Base-by-base conservation (phyloP, 2,329 filamentous ascomycete species). In the Phoma sp. region DNA sequence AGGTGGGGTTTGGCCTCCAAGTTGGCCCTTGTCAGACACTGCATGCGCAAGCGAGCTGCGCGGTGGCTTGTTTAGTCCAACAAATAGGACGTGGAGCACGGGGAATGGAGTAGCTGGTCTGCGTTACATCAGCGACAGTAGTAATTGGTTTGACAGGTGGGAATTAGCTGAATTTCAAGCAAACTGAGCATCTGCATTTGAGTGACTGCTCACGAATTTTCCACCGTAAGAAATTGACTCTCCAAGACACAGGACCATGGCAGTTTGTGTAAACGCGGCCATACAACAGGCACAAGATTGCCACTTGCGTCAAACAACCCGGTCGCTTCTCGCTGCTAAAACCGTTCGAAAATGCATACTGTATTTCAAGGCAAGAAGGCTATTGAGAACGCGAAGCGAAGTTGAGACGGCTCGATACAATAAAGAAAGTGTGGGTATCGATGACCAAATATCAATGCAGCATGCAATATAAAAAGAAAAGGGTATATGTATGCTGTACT, bases 401-500 rank as follows among this genome's bases (percentile, higher is more conserved):
- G 19, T 27, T n/a, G n/a, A 19, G 19, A 13, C 21, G 2, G 12
- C 2, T 13, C 9, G 17, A 37, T 24, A 15, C 10, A 29, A 31
- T 17, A 29, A 55, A 12, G 35, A 48, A 41, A 41, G 41, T 41
- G 22, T 21, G 33, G 41, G 41, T 51, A 41, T 50, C n/a, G 22
- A 27, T 15, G 19, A 32, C 32, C 43, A 8, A 35, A 21, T 37
- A 17, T 13, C 25, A 17, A 38, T 43, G 46, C 40, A 50, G 35
- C 29, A 45, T 41, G 21, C 36, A 27, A 17, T 22, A 24, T 39
- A 45, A 24, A 47, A 17, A 32, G 29, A 36, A 43, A 33, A 22
- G 52, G 52, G 46, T 55, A 55, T 55, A 55, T 55, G 37, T 51
- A 55, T 55, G 46, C 36, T 51, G 19, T 32, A 19, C 9, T 40